Base-by-base conservation (phyloP, 1,139 yeast species). In the Yamadazyma dendronema region DNA sequence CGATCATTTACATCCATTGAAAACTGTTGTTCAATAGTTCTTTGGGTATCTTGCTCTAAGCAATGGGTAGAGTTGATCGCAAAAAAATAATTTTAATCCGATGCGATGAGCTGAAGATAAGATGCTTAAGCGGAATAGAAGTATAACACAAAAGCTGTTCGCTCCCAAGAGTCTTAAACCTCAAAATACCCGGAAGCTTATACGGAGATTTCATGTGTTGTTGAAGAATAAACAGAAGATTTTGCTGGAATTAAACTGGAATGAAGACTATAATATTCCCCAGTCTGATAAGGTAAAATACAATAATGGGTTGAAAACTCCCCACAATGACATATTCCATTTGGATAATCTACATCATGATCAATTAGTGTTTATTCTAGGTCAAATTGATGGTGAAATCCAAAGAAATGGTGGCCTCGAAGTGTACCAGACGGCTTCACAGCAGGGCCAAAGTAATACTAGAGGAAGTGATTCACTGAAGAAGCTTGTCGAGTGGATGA, bases 381-480 rank as follows among this genome's bases (percentile, higher is more conserved):
- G 75, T 1, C 71, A 60, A 46, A 79, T 81, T 8, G 84, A 79
- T 49, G 71, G 71, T 1, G 89, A 84, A 54, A 70, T 81, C 3
- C 62, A 65, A 8, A 69, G 62, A 36, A 64, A 79, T 36, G 95
- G 95, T 1, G 95, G 95, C 0, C 57, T 87, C 2, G 70, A 77
- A 41, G 74, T 77, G 6, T 90, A 90, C 56, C 97, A 90, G 52
- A 64, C 72, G n/a, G 97, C 97, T 0, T 87, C 96, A 1, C 77
- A 85, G 1, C 78, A 81, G 35, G 97, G 97, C 0, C 97, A 90
- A 52, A 77, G 79, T 41, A 60, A 62, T 1, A 72, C 72, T 33
- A 62, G 97, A 44, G 97, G 97, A 0, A 96, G 96, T 2, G 97
- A 90, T 57, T 86, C 96, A 0, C 88, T 96, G 1, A 85, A 83